phyloP scores from a whole-genome alignment of 2,329 filamentous ascomycete species.

The Fusarium globosum region DNA sequence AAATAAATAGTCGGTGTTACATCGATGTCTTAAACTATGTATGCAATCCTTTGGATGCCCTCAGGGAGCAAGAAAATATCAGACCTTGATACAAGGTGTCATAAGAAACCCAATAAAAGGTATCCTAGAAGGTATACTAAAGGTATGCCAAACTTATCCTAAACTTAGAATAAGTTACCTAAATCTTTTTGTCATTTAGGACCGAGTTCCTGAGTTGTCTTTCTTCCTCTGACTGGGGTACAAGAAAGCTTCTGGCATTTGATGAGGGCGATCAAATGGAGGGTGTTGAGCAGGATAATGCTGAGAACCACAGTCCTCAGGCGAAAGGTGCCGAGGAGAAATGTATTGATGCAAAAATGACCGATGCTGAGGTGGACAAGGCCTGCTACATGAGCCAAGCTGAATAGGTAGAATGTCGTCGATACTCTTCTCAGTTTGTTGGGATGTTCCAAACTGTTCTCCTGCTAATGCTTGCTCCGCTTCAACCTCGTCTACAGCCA shows the following conservation, averaged over 20 bases:
- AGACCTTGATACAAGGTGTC: not conserved
- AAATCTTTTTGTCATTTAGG: not conserved
- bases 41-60: not conserved
- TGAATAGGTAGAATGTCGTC: not conserved
- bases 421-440: not conserved
- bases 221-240: not conserved
- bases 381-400: not conserved
- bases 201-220: not conserved
- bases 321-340: not conserved
- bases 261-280: not conserved
- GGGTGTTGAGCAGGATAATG: not conserved
- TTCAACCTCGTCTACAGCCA: not conserved
- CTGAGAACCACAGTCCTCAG: not conserved
- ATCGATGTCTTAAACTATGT: slow-evolving; percentile 23
- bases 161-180: not conserved
- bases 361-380: not conserved
- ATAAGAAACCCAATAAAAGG: not conserved
- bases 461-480: not conserved
- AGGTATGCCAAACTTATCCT: not conserved
- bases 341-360: not conserved
- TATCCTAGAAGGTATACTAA: not conserved
- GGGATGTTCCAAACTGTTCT: not conserved
- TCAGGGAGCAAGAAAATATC: not conserved
- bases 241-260: not conserved
- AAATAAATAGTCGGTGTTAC: slow-evolving; percentile 12